These are phyloP conservation scores for Alloteropsis angusta DNA, from an alignment of 202 grass and related monocot genomes.

Conservation along the genomic window DNA sequence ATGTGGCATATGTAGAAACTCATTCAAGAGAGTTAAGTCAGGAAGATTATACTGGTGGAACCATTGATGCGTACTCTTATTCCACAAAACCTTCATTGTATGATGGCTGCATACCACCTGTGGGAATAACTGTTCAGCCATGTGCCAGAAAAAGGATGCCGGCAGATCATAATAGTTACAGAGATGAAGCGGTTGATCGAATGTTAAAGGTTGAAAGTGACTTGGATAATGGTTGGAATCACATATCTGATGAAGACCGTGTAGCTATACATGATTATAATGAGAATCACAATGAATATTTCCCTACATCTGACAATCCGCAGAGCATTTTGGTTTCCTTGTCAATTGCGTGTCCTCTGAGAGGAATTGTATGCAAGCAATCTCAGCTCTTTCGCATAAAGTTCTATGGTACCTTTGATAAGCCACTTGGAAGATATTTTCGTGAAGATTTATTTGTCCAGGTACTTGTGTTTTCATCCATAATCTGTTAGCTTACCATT, in stretches of 20 bases:
- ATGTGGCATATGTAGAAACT: slow-evolving; percentile 6
- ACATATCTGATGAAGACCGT: slow-evolving; percentile 48
- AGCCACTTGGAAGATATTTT: slow-evolving; percentile 90
- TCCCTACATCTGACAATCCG: slow-evolving; percentile 68
- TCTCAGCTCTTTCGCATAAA: slow-evolving; percentile 89
- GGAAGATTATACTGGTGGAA: slow-evolving; percentile 17
- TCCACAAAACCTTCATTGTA: slow-evolving; percentile 19
- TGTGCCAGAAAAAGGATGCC: not conserved
- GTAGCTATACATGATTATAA: slow-evolving; percentile 24
- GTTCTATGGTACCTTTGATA: slow-evolving; percentile 98
- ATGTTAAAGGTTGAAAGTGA: slow-evolving; percentile 33
- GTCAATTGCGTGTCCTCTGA: slow-evolving; percentile 58
- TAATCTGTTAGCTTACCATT: slow-evolving; percentile 1
- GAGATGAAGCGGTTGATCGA: slow-evolving; percentile 9
- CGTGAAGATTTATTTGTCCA: slow-evolving; percentile 83
- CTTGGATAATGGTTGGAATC: slow-evolving; percentile 34
- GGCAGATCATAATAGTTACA: slow-evolving; percentile 10
- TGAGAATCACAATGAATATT: slow-evolving; percentile 47
- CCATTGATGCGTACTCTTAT: not conserved
- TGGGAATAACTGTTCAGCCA: not conserved
- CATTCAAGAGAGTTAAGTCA: slow-evolving; percentile 7
- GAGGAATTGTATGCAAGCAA: slow-evolving; percentile 72
- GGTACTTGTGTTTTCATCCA: slow-evolving; percentile 35
- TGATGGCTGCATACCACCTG: slow-evolving; percentile 13
- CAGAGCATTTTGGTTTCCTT: slow-evolving; percentile 98